Base-by-base conservation (phyloP, 2,329 filamentous ascomycete species). In the Akanthomyces dipterigenus region DNA sequence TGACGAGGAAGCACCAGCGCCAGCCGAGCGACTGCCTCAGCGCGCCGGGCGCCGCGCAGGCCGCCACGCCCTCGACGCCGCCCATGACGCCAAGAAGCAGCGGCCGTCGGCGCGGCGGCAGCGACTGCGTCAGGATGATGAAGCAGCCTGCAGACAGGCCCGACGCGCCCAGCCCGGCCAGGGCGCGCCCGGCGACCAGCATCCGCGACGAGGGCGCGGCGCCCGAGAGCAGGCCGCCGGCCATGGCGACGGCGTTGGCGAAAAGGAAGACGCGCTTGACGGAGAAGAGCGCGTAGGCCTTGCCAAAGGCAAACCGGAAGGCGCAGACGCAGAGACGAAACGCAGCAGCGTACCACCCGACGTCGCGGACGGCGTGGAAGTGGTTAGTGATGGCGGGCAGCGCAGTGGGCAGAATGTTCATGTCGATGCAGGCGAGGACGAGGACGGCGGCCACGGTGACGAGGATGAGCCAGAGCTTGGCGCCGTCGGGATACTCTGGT, bases 141-240 rank as follows among this genome's bases (percentile, higher is more conserved):
- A 69, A 67, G 5, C 62, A 67, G 1, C 78, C 78, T 0, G 70
- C 71, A 31, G 76, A 75, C 0, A 80, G 61, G 0, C 73, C 79
- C 5, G 77, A 73, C 2, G 72, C 74, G 0, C 78, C 79, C 0
- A 74, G 63, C 0, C 80, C 79, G 0, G 78, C 74, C 1, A 81
- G 68, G 0, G 78, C 80, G 9, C 80, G 69, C 0, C 79, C 79
- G 2, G 76, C 63, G 38, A 82, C 80, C 42, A 82, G 73, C 69
- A 76, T 75, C 0, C 68, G 67, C 0, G 75, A 76, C 16, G 68
- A 75, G 0, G 65, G 70, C 0, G 79, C 76, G 65, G 73, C 14
- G 63, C 64, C 80, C 46, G 78, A 82, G 3, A 82, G 68, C 0
- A 81, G 55, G 0, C 74, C 77, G 0, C 80, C 80, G 0, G 73